phyloP scores from a whole-genome alignment of 768 basidiomycete genomes.

The Mycena pura region DNA sequence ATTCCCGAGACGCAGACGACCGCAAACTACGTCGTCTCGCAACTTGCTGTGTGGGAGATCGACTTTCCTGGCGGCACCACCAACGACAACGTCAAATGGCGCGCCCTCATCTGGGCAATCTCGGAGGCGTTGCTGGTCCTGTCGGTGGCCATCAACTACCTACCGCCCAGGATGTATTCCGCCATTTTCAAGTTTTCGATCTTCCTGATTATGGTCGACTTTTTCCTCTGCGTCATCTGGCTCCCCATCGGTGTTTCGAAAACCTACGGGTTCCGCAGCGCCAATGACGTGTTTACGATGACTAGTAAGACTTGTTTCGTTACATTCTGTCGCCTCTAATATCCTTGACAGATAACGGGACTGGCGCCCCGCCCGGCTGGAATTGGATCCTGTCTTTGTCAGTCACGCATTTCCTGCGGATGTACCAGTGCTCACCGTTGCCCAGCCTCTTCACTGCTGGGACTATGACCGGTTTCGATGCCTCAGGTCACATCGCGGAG shows the following conservation, averaged over 20 bases:
- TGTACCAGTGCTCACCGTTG: too few relatives aligned
- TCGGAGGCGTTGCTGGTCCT: slow-evolving; percentile 72
- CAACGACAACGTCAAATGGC: too few relatives aligned
- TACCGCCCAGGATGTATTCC: slow-evolving; percentile 80
- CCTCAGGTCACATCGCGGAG: background rate
- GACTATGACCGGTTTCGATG: slow-evolving; percentile 1
- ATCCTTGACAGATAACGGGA: slow-evolving; percentile 2
- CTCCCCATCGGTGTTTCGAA: background rate
- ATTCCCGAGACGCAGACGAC: slow-evolving; percentile 60
- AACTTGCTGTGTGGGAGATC: slow-evolving; percentile 78
- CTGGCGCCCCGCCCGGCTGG: background rate
- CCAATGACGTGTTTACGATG: slow-evolving; percentile 3
- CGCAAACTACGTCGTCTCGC: slow-evolving; percentile 89
- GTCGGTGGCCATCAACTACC: slow-evolving; percentile 83
- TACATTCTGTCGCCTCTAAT: too few relatives aligned
- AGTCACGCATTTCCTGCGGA: too few relatives aligned
- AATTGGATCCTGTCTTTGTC: background rate
- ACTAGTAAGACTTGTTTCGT: too few relatives aligned
- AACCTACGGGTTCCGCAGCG: background rate
- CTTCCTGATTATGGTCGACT: too few relatives aligned
- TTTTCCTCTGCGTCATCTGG: slow-evolving; percentile 67
- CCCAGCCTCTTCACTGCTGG: too few relatives aligned
- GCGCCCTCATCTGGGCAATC: slow-evolving; percentile 81
- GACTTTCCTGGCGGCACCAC: slow-evolving; percentile 89
- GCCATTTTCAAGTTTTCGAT: slow-evolving; percentile 77